phyloP scores from a whole-genome alignment of 2,329 filamentous ascomycete species.

The Aspergillus aculeatinus region DNA sequence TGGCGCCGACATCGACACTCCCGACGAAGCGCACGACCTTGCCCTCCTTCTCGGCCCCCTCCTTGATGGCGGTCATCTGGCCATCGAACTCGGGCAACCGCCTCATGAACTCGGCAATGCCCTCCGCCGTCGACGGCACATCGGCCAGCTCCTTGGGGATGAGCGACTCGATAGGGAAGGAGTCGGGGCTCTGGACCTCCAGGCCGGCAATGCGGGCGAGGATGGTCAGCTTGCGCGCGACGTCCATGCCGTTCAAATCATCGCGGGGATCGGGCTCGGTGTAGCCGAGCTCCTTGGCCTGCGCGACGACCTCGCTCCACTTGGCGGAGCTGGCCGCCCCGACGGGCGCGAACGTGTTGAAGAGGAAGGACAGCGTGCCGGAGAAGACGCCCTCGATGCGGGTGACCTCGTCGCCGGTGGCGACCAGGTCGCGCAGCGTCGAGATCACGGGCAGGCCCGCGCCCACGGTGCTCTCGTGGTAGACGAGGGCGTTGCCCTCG shows the following conservation, averaged over 20 bases:
- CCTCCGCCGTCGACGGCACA: slow-evolving; percentile 54
- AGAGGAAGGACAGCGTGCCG: slow-evolving; percentile 95
- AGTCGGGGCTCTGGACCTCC: slow-evolving; percentile 75
- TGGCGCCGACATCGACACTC: slow-evolving; percentile 79
- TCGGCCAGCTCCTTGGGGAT: slow-evolving; percentile 85
- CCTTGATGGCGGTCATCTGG: slow-evolving; percentile 87
- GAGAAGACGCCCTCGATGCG: slow-evolving; percentile 97
- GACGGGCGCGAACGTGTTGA: slow-evolving; percentile 92
- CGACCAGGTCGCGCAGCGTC: slow-evolving; percentile 88
- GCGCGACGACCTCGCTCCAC: slow-evolving; percentile 88
- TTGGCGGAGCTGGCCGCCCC: slow-evolving; percentile 63
- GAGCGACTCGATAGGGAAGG: slow-evolving; percentile 90
- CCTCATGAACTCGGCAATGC: slow-evolving; percentile 80
- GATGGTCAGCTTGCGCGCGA: slow-evolving; percentile 95
- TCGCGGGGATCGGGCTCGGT: slow-evolving; percentile 85
- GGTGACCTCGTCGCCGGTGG: slow-evolving; percentile 86
- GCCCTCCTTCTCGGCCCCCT: slow-evolving; percentile 77
- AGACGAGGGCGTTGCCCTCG: slow-evolving; percentile 68
- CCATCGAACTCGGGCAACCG: slow-evolving; percentile 77
- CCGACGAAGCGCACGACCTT: slow-evolving; percentile 95
- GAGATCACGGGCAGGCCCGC: slow-evolving; percentile 92
- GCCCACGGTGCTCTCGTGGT: slow-evolving; percentile 93
- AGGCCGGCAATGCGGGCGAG: slow-evolving; percentile 82
- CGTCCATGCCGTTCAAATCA: slow-evolving; percentile 82
- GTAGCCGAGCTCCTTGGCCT: slow-evolving; percentile 90